Conservation (phyloP, 2,329 filamentous ascomycete species). For the Ophiostoma australiae region DNA sequence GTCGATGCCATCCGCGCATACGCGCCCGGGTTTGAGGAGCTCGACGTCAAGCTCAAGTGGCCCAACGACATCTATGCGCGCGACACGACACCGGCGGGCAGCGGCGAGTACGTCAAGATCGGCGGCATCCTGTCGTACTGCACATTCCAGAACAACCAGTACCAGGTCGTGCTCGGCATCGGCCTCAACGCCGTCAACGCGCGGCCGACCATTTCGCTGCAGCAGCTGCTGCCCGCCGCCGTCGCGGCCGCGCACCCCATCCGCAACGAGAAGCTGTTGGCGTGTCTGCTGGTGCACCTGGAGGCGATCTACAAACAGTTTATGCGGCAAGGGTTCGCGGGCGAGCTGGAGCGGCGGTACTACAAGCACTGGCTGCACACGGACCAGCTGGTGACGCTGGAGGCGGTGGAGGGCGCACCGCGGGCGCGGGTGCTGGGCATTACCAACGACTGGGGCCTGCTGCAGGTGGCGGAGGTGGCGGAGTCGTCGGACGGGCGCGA, state of each 20-base stretch:
- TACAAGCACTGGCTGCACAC: slow-evolving; percentile 84
- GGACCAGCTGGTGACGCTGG: slow-evolving; percentile 65
- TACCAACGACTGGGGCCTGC: slow-evolving; percentile 82
- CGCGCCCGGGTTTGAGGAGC: slow-evolving; percentile 63
- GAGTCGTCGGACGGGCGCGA: slow-evolving; percentile 3
- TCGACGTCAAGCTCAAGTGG: slow-evolving; percentile 91
- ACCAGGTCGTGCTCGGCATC: slow-evolving; percentile 79
- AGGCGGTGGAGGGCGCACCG: slow-evolving; percentile 66
- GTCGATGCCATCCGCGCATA: slow-evolving; percentile 79
- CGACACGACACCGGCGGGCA: slow-evolving; percentile 46
- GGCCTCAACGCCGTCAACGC: slow-evolving; percentile 82
- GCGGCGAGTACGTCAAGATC: slow-evolving; percentile 68
- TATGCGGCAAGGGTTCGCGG: slow-evolving; percentile 67
- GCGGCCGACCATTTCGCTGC: slow-evolving; percentile 80
- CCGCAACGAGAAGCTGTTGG: slow-evolving; percentile 73
- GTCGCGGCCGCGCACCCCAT: slow-evolving; percentile 48
- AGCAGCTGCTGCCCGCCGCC: slow-evolving; percentile 58
- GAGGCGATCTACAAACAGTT: slow-evolving; percentile 75
- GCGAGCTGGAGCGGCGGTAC: slow-evolving; percentile 68
- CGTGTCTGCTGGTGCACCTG: slow-evolving; percentile 70
- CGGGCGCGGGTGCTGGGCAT: slow-evolving; percentile 79
- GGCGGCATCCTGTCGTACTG: slow-evolving; percentile 91
- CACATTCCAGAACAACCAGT: slow-evolving; percentile 68
- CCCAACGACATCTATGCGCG: slow-evolving; percentile 88
- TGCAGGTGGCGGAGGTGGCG: slow-evolving; percentile 80